Conservation (phyloP, 2,329 filamentous ascomycete genomes). For the Capronia epimyces region DNA sequence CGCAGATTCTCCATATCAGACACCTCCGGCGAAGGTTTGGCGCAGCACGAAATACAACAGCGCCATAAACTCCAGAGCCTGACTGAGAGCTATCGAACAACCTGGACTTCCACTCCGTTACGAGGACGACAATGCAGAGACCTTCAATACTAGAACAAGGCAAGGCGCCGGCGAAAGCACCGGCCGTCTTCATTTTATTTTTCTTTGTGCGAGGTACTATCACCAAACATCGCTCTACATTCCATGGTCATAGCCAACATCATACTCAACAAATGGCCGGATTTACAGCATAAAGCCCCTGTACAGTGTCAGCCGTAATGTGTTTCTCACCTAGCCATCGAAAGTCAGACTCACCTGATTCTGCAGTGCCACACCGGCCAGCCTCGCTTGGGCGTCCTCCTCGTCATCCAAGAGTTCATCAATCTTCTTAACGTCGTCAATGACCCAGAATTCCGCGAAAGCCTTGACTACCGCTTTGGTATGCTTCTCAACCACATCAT, state of each 20-base stretch:
- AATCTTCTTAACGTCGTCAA: conserved; percentile 61
- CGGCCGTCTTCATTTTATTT: no score
- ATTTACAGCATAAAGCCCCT: conserved; percentile 17
- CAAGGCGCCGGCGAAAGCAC: no score
- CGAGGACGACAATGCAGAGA: no score
- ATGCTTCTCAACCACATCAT: conserved; percentile 59
- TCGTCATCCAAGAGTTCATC: conserved; percentile 53
- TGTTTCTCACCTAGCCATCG: background rate
- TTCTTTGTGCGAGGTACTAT: no score
- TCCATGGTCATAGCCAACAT: background rate
- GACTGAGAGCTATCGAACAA: no score
- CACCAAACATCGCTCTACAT: no score
- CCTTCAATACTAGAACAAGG: no score
- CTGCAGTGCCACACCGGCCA: conserved; percentile 2
- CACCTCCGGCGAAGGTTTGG: no score
- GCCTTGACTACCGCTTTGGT: conserved; percentile 63
- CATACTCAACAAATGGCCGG: conserved; percentile 16
- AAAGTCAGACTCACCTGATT: conserved; percentile 16
- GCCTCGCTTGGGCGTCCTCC: conserved; percentile 9
- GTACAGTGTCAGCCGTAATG: background rate
- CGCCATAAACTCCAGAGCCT: no score
- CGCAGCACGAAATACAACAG: no score
- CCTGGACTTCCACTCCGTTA: no score
- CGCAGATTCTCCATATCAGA: no score
- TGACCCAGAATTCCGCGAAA: conserved; percentile 68